Percentiles rank a stretch among this genome's conserved stretches.
These are phyloP conservation scores for Stachybotrys elegans DNA, from an alignment of 2,329 filamentous ascomycete genomes.

Conservation along the genomic window DNA sequence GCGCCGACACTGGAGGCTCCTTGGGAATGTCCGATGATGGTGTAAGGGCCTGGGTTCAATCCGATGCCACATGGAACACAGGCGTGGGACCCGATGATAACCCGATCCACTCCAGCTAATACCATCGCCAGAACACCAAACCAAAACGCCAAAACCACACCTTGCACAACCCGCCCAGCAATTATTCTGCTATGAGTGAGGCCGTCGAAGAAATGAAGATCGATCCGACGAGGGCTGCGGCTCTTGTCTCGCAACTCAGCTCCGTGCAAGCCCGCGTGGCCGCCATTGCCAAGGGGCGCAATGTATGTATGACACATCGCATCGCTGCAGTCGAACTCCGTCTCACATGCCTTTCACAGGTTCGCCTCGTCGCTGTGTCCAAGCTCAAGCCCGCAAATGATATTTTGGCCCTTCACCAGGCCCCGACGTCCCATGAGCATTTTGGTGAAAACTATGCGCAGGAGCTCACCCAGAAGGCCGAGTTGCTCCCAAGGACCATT, in stretches of 20 bases:
- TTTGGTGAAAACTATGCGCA: conserved; percentile 97
- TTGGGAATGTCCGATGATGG: too few species aligned
- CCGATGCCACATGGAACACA: not conserved
- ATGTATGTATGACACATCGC: conserved; percentile 46
- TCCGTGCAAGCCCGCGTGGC: conserved; percentile 54
- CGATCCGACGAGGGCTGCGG: conserved; percentile 54
- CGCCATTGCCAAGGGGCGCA: conserved; percentile 45
- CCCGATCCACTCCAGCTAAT: conserved; percentile 21
- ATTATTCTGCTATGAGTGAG: conserved; percentile 47
- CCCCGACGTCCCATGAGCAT: conserved; percentile 58
- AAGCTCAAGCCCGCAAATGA: conserved; percentile 94
- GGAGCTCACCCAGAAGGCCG: conserved; percentile 82
- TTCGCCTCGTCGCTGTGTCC: conserved; percentile 88
- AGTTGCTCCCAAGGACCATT: conserved; percentile 69
- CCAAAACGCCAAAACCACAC: not conserved
- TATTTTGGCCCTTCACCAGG: conserved; percentile 74
- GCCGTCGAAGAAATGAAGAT: conserved; percentile 51
- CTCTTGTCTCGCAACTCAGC: conserved; percentile 58
- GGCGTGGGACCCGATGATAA: conserved; percentile 27
- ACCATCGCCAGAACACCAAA: not conserved
- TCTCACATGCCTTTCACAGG: conserved; percentile 36
- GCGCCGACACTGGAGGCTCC: too few species aligned
- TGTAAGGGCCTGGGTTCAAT: too few species aligned
- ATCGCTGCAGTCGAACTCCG: conserved; percentile 4
- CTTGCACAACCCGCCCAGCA: conserved; percentile 10